phyloP scores from a whole-genome alignment of 164 flowering plant species.

The Magnolia officinalis region DNA sequence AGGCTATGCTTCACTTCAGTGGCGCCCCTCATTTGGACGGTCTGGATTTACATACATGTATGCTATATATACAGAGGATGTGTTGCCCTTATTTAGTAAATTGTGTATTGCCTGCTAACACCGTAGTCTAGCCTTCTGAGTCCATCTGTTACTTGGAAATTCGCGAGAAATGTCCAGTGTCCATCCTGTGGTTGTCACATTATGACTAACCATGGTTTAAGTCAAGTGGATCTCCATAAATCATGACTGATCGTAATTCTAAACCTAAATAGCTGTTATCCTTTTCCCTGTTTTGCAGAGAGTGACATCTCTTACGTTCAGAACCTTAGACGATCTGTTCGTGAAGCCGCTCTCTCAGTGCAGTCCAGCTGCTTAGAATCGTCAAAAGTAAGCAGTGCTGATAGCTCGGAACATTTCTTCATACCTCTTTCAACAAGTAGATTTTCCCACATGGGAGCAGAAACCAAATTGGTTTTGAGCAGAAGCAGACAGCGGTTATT shows the following conservation, averaged over 20 bases:
- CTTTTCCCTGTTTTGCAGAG: constrained; percentile 30
- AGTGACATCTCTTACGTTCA: constrained; percentile 55
- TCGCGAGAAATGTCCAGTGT: no score
- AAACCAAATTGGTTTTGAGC: constrained; percentile 31
- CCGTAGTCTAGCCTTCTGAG: no score
- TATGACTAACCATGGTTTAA: no score
- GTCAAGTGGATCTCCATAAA: no score
- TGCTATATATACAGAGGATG: no score
- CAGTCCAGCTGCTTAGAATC: constrained; percentile 48
- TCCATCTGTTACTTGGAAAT: no score
- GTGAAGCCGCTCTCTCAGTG: constrained; percentile 79
- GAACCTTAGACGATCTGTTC: constrained; percentile 76
- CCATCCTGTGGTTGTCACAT: no score
- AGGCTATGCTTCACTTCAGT: no score
- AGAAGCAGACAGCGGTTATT: constrained; percentile 48
- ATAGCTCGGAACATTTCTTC: constrained; percentile 73
- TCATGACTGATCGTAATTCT: not conserved
- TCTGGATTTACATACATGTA: no score
- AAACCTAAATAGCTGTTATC: not conserved
- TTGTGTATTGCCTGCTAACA: no score
- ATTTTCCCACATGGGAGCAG: constrained; percentile 39
- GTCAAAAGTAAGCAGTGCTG: constrained; percentile 65
- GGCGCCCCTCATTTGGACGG: no score
- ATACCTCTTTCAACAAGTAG: constrained; percentile 63
- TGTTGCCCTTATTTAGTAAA: no score